phyloP scores from a whole-genome alignment of 208 protist genomes.

The Leptomonas pyrrhocoris region DNA sequence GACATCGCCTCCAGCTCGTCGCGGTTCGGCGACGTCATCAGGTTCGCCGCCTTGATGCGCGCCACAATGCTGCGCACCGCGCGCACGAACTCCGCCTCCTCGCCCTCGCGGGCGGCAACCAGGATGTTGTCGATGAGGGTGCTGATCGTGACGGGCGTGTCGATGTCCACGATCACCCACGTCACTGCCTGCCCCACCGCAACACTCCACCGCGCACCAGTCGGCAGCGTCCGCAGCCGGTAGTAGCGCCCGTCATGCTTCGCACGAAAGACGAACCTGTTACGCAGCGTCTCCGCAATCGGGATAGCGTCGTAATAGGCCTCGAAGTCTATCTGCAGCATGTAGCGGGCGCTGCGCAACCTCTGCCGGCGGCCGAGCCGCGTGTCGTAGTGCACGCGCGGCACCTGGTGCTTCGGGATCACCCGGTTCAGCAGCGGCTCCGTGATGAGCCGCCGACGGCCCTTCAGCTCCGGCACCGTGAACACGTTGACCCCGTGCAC shows the following conservation, averaged over 20 bases:
- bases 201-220: constrained; percentile 36
- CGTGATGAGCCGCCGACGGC: constrained; percentile 30
- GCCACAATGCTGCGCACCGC: constrained; percentile 18
- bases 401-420: constrained; percentile 23
- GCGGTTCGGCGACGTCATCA: constrained; percentile 26
- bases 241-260: constrained; percentile 6
- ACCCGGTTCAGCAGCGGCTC: constrained; percentile 37
- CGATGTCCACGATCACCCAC: constrained; percentile 7
- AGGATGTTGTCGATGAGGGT: constrained; percentile 46
- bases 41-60: constrained; percentile 26
- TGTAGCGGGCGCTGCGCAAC: constrained; percentile 17
- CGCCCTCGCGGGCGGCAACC: constrained; percentile 31
- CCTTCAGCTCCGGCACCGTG: constrained; percentile 29
- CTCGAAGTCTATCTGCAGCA: too few species aligned
- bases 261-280: constrained; percentile 33
- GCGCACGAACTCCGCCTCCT: constrained; percentile 26
- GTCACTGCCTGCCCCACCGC: constrained; percentile 24
- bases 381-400: too few species aligned
- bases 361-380: too few species aligned
- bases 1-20: constrained; percentile 1
- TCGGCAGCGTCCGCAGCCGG: constrained; percentile 29
- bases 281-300: constrained; percentile 19
- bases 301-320: constrained; percentile 44
- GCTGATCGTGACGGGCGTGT: constrained; percentile 15
- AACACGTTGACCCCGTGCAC: constrained; percentile 27